Percentiles rank a stretch among this genome's conserved stretches.
Conservation (phyloP, 1,284 basidiomycete species). For the Quambalaria eucalypti region DNA sequence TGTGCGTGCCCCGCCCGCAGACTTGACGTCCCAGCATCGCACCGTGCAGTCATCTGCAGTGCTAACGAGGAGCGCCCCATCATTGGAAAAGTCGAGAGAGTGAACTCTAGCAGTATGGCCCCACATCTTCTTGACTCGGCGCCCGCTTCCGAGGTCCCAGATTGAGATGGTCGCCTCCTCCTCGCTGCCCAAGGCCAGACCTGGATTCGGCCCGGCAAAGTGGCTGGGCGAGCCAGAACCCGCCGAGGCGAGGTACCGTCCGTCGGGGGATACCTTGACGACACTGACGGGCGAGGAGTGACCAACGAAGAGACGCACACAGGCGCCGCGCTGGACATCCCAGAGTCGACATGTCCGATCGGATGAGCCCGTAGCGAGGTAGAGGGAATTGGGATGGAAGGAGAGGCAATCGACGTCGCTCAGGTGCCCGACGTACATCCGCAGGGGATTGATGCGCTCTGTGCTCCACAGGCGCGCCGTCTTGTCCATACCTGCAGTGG, state of each 20-base stretch:
- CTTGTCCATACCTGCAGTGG: slow-evolving; percentile 82
- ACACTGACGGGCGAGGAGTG: slow-evolving; percentile 84
- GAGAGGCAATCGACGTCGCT: slow-evolving; percentile 92
- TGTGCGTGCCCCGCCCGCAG: slow-evolving; percentile 53
- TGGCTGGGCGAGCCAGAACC: slow-evolving; percentile 22
- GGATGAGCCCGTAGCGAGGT: slow-evolving; percentile 90
- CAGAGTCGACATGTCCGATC: slow-evolving; percentile 92
- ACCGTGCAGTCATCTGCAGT: slow-evolving; percentile 89
- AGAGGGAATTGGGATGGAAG: slow-evolving; percentile 96
- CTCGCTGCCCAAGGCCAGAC: slow-evolving; percentile 1
- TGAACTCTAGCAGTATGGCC: slow-evolving; percentile 84
- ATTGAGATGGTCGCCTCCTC: slow-evolving; percentile 87
- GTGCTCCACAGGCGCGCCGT: slow-evolving; percentile 95
- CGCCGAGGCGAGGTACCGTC: slow-evolving; percentile 81
- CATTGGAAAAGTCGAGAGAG: slow-evolving; percentile 80
- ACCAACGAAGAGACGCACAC: slow-evolving; percentile 88
- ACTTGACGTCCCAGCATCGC: slow-evolving; percentile 88
- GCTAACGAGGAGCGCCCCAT: slow-evolving; percentile 79
- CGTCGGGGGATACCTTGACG: slow-evolving; percentile 84
- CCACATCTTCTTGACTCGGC: slow-evolving; percentile 90
- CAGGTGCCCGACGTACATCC: slow-evolving; percentile 91
- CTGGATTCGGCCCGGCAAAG: slow-evolving; percentile 12
- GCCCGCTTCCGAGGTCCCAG: slow-evolving; percentile 90
- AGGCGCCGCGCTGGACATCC: slow-evolving; percentile 94
- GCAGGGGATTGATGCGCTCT: slow-evolving; percentile 73